Percentiles rank a stretch among this genome's conserved stretches.
These are phyloP conservation scores for Fistulifera solaris DNA, from an alignment of 108 stramenopile species.

Conservation along the genomic window DNA sequence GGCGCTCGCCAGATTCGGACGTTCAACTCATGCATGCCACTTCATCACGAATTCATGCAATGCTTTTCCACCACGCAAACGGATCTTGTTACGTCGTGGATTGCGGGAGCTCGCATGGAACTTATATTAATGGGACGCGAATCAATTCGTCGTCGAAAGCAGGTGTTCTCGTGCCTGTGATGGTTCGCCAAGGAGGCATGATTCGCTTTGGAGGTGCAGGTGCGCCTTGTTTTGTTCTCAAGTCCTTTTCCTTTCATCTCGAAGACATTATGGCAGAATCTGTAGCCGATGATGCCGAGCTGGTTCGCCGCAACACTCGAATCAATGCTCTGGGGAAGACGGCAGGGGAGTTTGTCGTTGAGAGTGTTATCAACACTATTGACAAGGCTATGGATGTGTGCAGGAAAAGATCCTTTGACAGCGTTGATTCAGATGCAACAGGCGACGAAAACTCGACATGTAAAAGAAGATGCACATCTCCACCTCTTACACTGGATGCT, in stretches of 20 bases:
- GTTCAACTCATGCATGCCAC: slow-evolving; percentile 61
- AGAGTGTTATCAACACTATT: background rate
- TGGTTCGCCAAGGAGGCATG: slow-evolving; percentile 57
- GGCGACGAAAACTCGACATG: slow-evolving; percentile 10
- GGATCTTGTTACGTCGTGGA: slow-evolving; percentile 75
- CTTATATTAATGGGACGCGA: slow-evolving; percentile 61
- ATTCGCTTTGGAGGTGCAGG: slow-evolving; percentile 77
- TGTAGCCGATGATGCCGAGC: slow-evolving; percentile 7
- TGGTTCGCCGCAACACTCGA: slow-evolving; percentile 38
- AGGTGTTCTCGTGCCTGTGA: slow-evolving; percentile 49
- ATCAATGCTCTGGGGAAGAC: slow-evolving; percentile 27
- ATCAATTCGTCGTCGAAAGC: slow-evolving; percentile 33
- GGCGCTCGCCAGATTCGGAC: slow-evolving; percentile 59
- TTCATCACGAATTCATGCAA: slow-evolving; percentile 63
- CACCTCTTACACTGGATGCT: slow-evolving; percentile 20
- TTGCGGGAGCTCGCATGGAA: slow-evolving; percentile 75
- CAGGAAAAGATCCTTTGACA: slow-evolving; percentile 37
- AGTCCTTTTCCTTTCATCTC: slow-evolving; percentile 53
- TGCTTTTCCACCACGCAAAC: slow-evolving; percentile 80
- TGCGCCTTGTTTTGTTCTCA: slow-evolving; percentile 67
- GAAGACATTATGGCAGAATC: slow-evolving; percentile 13
- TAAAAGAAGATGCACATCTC: slow-evolving; percentile 28
- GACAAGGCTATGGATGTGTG: slow-evolving; percentile 7
- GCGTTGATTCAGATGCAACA: slow-evolving; percentile 18
- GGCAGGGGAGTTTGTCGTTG: slow-evolving; percentile 13